Base-by-base conservation (phyloP, 176 grass and related monocot genomes). In the Otatea glauca region DNA sequence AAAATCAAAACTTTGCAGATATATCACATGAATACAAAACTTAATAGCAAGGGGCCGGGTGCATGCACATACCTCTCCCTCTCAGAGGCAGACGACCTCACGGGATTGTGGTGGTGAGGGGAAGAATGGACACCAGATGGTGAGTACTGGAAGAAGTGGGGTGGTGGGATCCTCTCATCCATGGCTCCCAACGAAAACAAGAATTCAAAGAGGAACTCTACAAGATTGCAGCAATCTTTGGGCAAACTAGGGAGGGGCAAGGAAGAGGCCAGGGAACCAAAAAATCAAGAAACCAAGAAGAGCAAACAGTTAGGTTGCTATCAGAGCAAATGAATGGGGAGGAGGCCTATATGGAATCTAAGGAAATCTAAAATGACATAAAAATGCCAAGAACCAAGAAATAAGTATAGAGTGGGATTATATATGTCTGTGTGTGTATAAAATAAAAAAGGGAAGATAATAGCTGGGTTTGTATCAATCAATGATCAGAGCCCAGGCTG, bases 41-140 rank as follows among this genome's bases (percentile, higher is more conserved):
- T 18, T 68, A 12, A 59, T 35, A 65, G 5, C 66, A 70, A 15
- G 50, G 38, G 11, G 65, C 1, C 6, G 43, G 67, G 14, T 44
- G 38, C 20, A 84, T n/a, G 23, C 62, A 68, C 83, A 43, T 62
- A 98, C 96, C 96, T 98, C 80, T 98, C 96, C 83, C 83, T 92
- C 3, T 98, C 96, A 9, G 93, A 98, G 59, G 79, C 81, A 70
- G 91, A 87, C 70, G 85, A 95, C 86, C 73, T 83, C 85, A 98
- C 81, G 84, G 84, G 50, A 12, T 21, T 86, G 45, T 92, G 90
- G 73, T 72, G 96, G 71, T 91, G 89, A 66, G 91, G 89, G 14
- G 93, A 98, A 38, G 93, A 94, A 83, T 94, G 93, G 76, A 94
- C 85, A 39, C 95, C 91, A 17, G 92, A 97, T 39, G 92, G 92